A percentile compares a stretch with the other conserved stretches of the same genome.
phyloP scores from a whole-genome alignment of 106 monocot genomes.

The Apostasia ramifera region DNA sequence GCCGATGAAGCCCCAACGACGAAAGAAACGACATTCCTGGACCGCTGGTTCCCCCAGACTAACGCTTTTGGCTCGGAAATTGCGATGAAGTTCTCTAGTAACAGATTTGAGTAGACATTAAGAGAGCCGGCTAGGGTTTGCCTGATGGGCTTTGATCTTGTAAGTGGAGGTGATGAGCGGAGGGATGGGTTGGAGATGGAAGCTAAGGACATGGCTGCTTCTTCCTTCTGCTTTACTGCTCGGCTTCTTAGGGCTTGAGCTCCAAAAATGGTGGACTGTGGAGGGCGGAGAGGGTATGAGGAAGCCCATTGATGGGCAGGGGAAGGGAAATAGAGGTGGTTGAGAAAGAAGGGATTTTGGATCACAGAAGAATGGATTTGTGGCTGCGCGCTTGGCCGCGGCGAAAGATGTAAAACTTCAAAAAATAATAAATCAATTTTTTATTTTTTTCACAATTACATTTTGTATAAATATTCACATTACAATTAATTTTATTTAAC shows the following conservation, averaged over 20 bases:
- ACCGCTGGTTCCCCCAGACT: background rate
- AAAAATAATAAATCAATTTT: too few relatives aligned
- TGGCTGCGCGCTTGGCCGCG: too few relatives aligned
- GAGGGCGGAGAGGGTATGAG: too few relatives aligned
- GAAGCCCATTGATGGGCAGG: too few relatives aligned
- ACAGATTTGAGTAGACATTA: background rate
- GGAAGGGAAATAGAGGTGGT: too few relatives aligned
- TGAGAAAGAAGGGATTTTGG: too few relatives aligned
- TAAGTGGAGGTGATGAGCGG: slow-evolving; percentile 25
- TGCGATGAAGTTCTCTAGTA: slow-evolving; percentile 5
- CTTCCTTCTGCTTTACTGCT: background rate
- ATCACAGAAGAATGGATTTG: too few relatives aligned
- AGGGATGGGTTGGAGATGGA: slow-evolving; percentile 29
- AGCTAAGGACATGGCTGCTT: slow-evolving; percentile 24
- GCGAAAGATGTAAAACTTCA: too few relatives aligned
- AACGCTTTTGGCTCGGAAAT: background rate
- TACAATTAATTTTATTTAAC: too few relatives aligned
- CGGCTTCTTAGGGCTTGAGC: background rate
- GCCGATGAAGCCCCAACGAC: slow-evolving; percentile 30
- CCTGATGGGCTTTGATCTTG: slow-evolving; percentile 20
- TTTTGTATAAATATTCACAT: too few relatives aligned
- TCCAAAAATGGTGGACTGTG: too few relatives aligned
- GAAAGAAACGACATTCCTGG: slow-evolving; percentile 2
- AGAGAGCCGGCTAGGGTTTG: background rate
- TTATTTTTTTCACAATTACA: too few relatives aligned